Base-by-base conservation (phyloP, 2,329 filamentous ascomycete genomes). In the Verticillium alfalfae region DNA sequence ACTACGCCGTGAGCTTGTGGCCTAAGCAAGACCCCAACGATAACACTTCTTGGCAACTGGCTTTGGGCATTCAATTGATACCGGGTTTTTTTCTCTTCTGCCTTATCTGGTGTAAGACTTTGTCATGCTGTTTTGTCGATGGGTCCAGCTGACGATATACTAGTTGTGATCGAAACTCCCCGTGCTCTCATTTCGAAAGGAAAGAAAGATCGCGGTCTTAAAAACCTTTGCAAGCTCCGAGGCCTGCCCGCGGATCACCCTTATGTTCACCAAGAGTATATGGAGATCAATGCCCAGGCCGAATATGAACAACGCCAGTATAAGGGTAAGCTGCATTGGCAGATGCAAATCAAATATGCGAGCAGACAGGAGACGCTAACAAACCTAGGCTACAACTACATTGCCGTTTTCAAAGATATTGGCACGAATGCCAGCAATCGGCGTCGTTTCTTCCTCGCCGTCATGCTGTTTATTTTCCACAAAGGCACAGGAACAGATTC, bases 401-500 rank as follows among this genome's bases (percentile, higher is more conserved):
- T 70, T 65, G 63, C 74, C 34, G 72, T 77, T 10, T 60, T 73
- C 31, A 73, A 73, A 55, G 70, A 73, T 26, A 72, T 73, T 9
- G 66, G 66, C 52, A 69, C 66, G 7, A 67, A 71, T 26, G 65
- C 61, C 15, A 72, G 67, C 60, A 76, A 75, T 54, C 65, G 70
- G 1, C 70, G 71, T 13, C 71, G 73, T 1, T 72, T 75, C 57
- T 70, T 75, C 60, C 66, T 75, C 9, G 70, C 73, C 2, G 66
- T 72, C 2, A 73, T 72, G 66, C 63, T 76, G 12, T 76, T 76
- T 60, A 52, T 78, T 1, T 78, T 78, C 61, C 75, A 78, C 65
- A 78, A 78, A 39, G 72, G 77, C 31, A 78, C 75, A 2, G 75
- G 76, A 1, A 78, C 74, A 1, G 74, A 77, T 63, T 70, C 70